Evolutionary conservation across 208 protist species (phyloP).

Genomic region (Angomonas ambiguus): DNA sequence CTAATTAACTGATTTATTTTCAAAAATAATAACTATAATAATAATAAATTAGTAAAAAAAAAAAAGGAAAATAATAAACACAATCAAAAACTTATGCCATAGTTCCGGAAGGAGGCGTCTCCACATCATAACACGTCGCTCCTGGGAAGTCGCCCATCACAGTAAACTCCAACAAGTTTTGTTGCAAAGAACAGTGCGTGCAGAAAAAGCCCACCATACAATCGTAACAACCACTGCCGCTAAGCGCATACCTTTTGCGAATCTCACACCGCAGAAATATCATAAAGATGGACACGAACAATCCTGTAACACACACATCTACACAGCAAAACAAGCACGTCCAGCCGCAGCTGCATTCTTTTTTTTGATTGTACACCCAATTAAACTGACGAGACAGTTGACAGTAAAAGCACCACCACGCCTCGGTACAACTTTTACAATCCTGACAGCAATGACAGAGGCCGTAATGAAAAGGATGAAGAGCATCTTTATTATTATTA

Average conservation of each 20-base stretch:
- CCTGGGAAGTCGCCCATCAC: conserved; percentile 51
- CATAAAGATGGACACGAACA: not conserved
- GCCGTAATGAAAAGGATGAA: not conserved
- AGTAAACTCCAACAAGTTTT: conserved; percentile 61
- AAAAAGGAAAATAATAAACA: not conserved
- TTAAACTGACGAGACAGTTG: conserved; percentile 7
- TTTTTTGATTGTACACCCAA: not conserved
- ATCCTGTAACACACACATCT: not conserved
- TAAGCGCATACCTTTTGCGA: conserved; percentile 17
- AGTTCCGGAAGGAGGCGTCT: not conserved
- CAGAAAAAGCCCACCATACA: conserved; percentile 33
- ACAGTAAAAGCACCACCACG: conserved; percentile 1
- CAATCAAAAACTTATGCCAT: not conserved
- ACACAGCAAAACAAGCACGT: conserved; percentile 2
- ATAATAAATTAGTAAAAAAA: not conserved
- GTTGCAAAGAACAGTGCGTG: conserved; percentile 32
- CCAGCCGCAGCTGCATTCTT: not conserved
- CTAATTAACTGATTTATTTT: not conserved
- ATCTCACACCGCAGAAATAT: conserved; percentile 12
- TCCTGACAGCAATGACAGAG: not conserved
- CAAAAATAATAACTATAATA: conserved; percentile 10
- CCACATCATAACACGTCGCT: conserved; percentile 14
- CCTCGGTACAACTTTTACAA: not conserved
- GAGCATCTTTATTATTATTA: not conserved
- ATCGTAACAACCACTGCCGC: conserved; percentile 12